Evolutionary conservation across 352 stramenopile species (phyloP).

Genomic region (Phytophthora crassamura): DNA sequence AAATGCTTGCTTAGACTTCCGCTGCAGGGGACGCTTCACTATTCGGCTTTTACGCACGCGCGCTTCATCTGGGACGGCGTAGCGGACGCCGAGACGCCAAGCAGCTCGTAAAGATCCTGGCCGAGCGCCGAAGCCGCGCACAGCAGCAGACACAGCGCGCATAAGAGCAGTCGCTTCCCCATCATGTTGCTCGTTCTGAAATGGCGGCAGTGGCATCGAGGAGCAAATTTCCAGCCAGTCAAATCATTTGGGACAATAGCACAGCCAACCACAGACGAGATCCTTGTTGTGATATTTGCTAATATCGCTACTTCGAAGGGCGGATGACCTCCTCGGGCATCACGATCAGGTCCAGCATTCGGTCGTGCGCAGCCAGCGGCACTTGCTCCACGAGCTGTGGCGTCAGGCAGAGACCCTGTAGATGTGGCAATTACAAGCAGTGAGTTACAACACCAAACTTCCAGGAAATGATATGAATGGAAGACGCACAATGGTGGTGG

Average conservation of each 20-base stretch:
- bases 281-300: conserved; percentile 18
- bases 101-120: conserved; percentile 75
- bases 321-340: conserved; percentile 67
- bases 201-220: conserved; percentile 10
- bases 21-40: neutral
- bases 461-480: neutral
- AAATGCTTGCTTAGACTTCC: conserved; percentile 7
- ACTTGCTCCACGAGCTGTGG: conserved; percentile 70
- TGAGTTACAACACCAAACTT: neutral
- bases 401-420: conserved; percentile 70
- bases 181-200: conserved; percentile 24
- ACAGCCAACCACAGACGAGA: conserved; percentile 16
- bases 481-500: conserved; percentile 65
- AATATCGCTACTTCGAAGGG: too few relatives aligned
- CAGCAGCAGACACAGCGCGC: conserved; percentile 50
- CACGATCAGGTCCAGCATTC: conserved; percentile 69
- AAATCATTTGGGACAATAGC: conserved; percentile 2
- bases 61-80: conserved; percentile 75
- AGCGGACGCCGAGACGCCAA: conserved; percentile 61
- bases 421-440: neutral
- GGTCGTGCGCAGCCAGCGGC: conserved; percentile 68
- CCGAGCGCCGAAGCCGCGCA: conserved; percentile 45
- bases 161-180: conserved; percentile 37
- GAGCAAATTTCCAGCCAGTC: conserved; percentile 22
- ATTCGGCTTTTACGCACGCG: conserved; percentile 45